phyloP scores from a whole-genome alignment of 1,284 basidiomycete genomes.

The Amylostereum areolatum region DNA sequence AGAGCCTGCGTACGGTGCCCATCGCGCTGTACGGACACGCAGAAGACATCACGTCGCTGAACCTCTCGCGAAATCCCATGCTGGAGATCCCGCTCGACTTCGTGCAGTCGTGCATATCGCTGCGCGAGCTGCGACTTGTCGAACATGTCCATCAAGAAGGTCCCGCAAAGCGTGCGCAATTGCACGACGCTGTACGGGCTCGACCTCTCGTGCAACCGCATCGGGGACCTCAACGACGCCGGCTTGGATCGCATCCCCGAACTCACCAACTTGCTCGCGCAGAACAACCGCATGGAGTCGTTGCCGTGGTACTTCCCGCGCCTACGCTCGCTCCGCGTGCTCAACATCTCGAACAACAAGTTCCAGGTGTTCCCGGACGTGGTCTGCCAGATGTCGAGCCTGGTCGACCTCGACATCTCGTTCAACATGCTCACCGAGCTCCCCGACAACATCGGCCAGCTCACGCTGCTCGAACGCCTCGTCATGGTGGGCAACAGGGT shows the following conservation, averaged over 20 bases:
- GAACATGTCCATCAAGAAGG: conserved; percentile 93
- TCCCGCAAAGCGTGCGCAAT: conserved; percentile 81
- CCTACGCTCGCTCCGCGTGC: conserved; percentile 64
- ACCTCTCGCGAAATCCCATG: conserved; percentile 93
- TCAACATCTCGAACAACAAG: conserved; percentile 98
- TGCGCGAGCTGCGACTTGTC: conserved; percentile 89
- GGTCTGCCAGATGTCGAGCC: conserved; percentile 68
- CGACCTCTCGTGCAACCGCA: conserved; percentile 91
- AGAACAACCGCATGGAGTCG: conserved; percentile 90
- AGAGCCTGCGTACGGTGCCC: conserved; percentile 86
- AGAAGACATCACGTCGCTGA: conserved; percentile 81
- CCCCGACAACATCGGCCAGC: conserved; percentile 74
- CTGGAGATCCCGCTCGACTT: conserved; percentile 96
- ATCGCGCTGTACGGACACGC: conserved; percentile 86
- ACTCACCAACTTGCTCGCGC: conserved; percentile 71
- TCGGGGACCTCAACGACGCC: conserved; percentile 85
- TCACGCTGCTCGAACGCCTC: conserved; percentile 71
- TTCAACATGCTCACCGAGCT: conserved; percentile 89
- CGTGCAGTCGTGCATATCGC: conserved; percentile 80
- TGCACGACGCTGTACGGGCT: conserved; percentile 76
- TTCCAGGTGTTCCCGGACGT: conserved; percentile 79
- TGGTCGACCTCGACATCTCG: conserved; percentile 89
- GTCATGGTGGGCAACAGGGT: conserved; percentile 88
- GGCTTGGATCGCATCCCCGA: conserved; percentile 74
- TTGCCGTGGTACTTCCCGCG: conserved; percentile 84